Base-by-base conservation (phyloP, 306 rosid genomes). In the Pyrus bretschneideri region DNA sequence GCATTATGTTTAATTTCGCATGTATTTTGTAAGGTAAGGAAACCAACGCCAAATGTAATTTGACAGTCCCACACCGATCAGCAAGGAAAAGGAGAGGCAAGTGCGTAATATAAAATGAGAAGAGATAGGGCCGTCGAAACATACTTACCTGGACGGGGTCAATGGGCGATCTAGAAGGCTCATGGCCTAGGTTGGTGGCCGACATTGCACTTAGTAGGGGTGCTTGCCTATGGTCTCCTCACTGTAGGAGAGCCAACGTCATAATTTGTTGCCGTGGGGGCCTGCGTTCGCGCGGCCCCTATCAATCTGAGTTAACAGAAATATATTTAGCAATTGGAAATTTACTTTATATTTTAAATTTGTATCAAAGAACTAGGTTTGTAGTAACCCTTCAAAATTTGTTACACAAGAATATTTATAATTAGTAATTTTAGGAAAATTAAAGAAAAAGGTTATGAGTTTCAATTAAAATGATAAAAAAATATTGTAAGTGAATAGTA, bases 251-350 rank as follows among this genome's bases (percentile, higher is more conserved):
- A 82, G 78, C 90, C 87, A 79, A 89, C 86, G 87, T 89, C 93
- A 82, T 90, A 80, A 92, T 88, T 88, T 88, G 87, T 88, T 82
- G 54, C 10, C 69, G 77, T 4, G 85, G 93, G 96, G 96, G 85
- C 87, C 80, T 87, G 93, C 89, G 93, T 90, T 4, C 89, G 97
- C 92, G 96, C 93, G 84, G 89, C 87, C 84, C 89, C 88, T 80
- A 9, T 27, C 6, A 30, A 63, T 13, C 2, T 1, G 9, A 23
- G 6, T 10, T 1, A 5, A 0, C 8, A 33, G 38, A 33, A 25
- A 25, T 25, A 1, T 25, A 25, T 25, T 0, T 25, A 25, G 27
- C 0, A 25, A 0, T 25, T 1, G 27, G 27, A 25, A 25, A 25
- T 25, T 25, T 0, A 4, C 33, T 31, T 4, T 31, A 4, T 31